phyloP scores from a whole-genome alignment of 306 rosid genomes.

The Sicyos edulis region DNA sequence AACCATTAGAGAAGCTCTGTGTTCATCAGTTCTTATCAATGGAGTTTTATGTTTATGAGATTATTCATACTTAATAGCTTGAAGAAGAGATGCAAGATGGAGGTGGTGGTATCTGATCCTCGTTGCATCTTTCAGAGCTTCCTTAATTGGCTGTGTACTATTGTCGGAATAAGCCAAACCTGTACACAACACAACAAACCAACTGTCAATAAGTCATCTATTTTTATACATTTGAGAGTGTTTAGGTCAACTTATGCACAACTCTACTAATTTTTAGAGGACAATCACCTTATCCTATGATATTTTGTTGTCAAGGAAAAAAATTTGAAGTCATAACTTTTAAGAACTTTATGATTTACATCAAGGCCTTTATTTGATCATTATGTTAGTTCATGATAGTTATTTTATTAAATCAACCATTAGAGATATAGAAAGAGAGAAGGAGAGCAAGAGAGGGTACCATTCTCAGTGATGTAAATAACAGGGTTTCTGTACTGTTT shows the following conservation, averaged over 20 bases:
- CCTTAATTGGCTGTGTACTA: conserved; percentile 20
- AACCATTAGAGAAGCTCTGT: not conserved
- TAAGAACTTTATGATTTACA: too few relatives aligned
- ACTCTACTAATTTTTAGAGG: too few relatives aligned
- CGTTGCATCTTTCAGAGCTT: conserved; percentile 23
- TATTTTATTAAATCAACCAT: too few relatives aligned
- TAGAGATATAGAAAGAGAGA: not conserved
- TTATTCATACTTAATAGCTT: conserved; percentile 26
- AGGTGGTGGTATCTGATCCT: conserved; percentile 27
- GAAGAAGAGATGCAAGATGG: conserved; percentile 25
- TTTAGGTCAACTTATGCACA: too few relatives aligned
- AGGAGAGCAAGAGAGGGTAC: not conserved
- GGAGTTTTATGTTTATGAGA: not conserved
- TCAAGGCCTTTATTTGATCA: too few relatives aligned
- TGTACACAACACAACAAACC: not conserved
- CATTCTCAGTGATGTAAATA: conserved; percentile 21
- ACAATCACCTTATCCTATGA: too few relatives aligned
- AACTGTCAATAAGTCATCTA: not conserved
- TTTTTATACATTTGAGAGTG: too few relatives aligned
- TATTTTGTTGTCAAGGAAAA: too few relatives aligned
- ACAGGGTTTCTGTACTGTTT: conserved; percentile 8
- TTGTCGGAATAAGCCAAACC: conserved; percentile 21
- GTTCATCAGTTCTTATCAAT: not conserved
- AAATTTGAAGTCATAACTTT: too few relatives aligned
- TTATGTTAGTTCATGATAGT: too few relatives aligned